Base-by-base conservation (phyloP, 306 rosid species). In the Dalbergia oliveri region DNA sequence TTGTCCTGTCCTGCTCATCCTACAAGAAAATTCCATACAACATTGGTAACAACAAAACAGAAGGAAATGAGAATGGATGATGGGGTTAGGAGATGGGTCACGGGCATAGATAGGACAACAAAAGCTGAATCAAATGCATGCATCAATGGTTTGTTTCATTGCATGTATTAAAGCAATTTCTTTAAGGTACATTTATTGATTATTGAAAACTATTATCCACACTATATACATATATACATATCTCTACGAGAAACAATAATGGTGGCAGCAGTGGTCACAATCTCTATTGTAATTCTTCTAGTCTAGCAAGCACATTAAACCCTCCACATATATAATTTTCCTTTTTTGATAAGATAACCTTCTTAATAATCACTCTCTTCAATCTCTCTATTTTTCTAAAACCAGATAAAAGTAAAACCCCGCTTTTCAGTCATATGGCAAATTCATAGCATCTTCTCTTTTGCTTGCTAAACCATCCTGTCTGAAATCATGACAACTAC, bases 1-100 rank as follows among this genome's bases (percentile, higher is more conserved):
- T 82, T 14, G 77, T 89, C 70, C 83, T 77, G 64, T 88, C 87
- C 47, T 73, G 81, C 21, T 84, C 88, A 77, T 82, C 88, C 90
- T 84, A 53, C 84, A 82, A 64, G 13, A 66, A 72, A 50, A 39
- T 75, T 11, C 9, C 69, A 72, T 12, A 21, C 5, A 51, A 41
- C 61, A 10, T 76, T 47, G 63, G 62, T 53, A 43, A 69, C 58
- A 70, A 11, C 58, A 70, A 11, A 70, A 53, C 73, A n/a, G 34
- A 71, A 53, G 67, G 34, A 53, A 18, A 64, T 41, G 33, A 53
- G 23, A 26, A 50, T 56, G 68, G 53, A 54, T 43, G 10, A 23
- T 18, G 19, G 16, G 16, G 53, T 12, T 65, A 34, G 53, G 23
- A 76, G 59, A 59, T n/a, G 47, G 51, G 18, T 7, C 13, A 5